Evolutionary conservation across 225 moss, liverwort and hornwort species (phyloP).

Genomic region (Polytrichum formosum): DNA sequence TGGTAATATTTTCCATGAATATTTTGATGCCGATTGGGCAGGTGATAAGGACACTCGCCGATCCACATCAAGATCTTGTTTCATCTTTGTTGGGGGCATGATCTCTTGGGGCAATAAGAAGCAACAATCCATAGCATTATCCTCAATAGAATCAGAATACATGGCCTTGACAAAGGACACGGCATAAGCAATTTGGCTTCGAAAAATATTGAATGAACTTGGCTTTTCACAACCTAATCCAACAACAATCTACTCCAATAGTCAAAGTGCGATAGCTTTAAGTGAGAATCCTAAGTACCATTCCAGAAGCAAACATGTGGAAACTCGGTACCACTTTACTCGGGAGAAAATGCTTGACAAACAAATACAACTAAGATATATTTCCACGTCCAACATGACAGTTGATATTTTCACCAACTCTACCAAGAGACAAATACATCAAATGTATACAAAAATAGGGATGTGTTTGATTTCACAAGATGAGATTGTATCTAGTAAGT

Average conservation of each 20-base stretch:
- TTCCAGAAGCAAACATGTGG: not conserved
- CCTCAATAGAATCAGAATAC: not conserved
- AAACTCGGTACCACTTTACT: not conserved
- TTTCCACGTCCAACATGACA: not conserved
- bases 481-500: no score
- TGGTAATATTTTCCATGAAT: not conserved
- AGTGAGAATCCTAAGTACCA: not conserved
- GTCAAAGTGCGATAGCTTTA: not conserved
- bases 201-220: not conserved
- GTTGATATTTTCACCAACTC: not conserved
- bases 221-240: not conserved
- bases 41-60: not conserved
- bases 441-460: not conserved
- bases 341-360: not conserved
- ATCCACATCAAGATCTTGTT: not conserved
- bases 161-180: not conserved
- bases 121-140: not conserved
- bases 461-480: not conserved
- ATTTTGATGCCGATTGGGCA: not conserved
- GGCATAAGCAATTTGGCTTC: not conserved
- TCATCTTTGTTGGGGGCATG: not conserved
- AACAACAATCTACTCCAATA: not conserved
- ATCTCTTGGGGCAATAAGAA: not conserved
- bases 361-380: not conserved
- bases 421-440: not conserved